These are phyloP conservation scores for Babesia sp. DNA, from an alignment of 169 alveolate species.

Conservation along the genomic window DNA sequence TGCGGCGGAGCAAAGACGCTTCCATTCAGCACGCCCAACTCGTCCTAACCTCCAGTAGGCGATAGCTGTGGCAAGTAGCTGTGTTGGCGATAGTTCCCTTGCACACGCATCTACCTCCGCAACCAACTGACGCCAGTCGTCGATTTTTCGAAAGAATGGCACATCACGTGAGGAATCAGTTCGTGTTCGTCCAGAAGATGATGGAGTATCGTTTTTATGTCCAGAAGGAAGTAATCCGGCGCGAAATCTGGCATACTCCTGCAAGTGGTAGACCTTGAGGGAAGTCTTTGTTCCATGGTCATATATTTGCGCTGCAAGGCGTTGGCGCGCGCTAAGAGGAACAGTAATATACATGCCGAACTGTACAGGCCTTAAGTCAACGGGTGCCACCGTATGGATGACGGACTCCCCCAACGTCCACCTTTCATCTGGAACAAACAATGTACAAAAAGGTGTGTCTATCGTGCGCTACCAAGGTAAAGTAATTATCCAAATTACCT, in stretches of 20 bases:
- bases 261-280: conserved; percentile 66
- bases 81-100: conserved; percentile 49
- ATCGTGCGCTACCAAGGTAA: too few species aligned
- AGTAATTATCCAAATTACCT: too few species aligned
- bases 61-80: conserved; percentile 65
- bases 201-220: background rate
- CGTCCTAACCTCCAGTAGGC: conserved; percentile 45
- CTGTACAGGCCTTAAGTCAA: too few species aligned
- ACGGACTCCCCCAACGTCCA: too few species aligned
- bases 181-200: background rate
- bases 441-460: too few species aligned
- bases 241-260: conserved; percentile 54
- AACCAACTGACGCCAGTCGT: conserved; percentile 31
- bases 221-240: background rate
- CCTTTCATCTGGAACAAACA: too few species aligned
- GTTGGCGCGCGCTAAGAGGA: background rate
- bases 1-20: conserved; percentile 53
- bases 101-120: conserved; percentile 36
- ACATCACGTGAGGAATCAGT: conserved; percentile 18
- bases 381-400: too few species aligned
- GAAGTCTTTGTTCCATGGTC: conserved; percentile 45
- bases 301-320: conserved; percentile 5
- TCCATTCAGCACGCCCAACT: conserved; percentile 58
- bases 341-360: background rate
- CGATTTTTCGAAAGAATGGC: conserved; percentile 10